phyloP scores from a whole-genome alignment of 805 yeast genomes.

The Pichia scutulata region DNA sequence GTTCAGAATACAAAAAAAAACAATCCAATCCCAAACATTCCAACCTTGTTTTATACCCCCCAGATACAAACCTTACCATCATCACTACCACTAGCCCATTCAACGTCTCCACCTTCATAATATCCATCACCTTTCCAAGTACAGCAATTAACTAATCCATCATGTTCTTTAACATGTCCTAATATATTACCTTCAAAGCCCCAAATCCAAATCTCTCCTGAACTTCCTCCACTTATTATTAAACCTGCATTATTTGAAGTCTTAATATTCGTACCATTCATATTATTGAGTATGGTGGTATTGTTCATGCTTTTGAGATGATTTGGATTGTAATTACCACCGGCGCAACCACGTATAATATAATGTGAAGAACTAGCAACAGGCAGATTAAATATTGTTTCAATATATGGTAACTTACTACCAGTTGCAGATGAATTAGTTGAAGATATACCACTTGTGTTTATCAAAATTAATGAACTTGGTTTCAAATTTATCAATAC shows the following conservation, averaged over 20 bases:
- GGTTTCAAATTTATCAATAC: conserved; percentile 11
- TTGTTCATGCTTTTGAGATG: not conserved
- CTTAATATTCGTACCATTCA: not conserved
- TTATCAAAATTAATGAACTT: conserved; percentile 8
- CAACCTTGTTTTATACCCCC: not conserved
- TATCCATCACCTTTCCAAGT: conserved; percentile 10
- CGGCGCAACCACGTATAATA: conserved; percentile 14
- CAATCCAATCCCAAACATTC: not conserved
- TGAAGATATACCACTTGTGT: conserved; percentile 5
- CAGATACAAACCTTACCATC: conserved; percentile 12
- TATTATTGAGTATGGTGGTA: not conserved
- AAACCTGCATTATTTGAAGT: conserved; percentile 5
- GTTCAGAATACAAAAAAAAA: not conserved
- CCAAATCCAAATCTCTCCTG: conserved; percentile 15
- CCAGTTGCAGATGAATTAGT: not conserved
- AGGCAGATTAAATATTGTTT: conserved; percentile 11
- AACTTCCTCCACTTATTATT: conserved; percentile 11
- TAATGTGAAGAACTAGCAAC: conserved; percentile 8
- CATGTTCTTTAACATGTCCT: conserved; percentile 9
- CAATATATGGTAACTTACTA: conserved; percentile 10
- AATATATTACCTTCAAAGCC: conserved; percentile 12
- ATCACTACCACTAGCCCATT: conserved; percentile 15
- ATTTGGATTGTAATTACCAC: conserved; percentile 5
- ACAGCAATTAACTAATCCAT: conserved; percentile 11
- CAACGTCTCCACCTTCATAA: not conserved